Conservation (phyloP, 805 yeast species). For the Lachancea kluyveri region DNA sequence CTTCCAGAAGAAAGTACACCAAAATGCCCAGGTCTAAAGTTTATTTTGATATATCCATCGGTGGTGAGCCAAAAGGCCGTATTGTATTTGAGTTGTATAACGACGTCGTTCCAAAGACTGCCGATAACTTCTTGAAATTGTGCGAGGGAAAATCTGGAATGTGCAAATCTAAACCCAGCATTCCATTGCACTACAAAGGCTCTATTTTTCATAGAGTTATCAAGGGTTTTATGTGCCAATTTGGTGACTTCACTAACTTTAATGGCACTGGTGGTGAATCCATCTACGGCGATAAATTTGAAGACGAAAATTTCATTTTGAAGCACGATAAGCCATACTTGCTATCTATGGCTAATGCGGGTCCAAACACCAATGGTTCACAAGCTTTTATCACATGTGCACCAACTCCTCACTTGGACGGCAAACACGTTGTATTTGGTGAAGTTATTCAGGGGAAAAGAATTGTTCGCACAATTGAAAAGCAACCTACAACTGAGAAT, state of each 20-base stretch:
- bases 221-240: constrained; percentile 86
- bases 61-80: constrained; percentile 64
- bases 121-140: constrained; percentile 82
- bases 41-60: constrained; percentile 74
- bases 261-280: constrained; percentile 80
- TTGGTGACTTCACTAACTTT: constrained; percentile 81
- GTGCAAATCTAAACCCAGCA: constrained; percentile 25
- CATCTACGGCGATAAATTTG: constrained; percentile 79
- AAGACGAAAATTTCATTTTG: constrained; percentile 78
- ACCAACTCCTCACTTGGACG: constrained; percentile 89
- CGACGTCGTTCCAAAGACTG: constrained; percentile 79
- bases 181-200: constrained; percentile 69
- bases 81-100: constrained; percentile 67
- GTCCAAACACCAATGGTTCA: constrained; percentile 92
- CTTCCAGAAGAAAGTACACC: background rate
- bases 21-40: constrained; percentile 42
- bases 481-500: constrained; percentile 47
- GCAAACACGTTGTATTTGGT: constrained; percentile 96
- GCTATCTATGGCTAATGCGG: constrained; percentile 95
- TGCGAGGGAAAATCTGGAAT: constrained; percentile 79
- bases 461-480: constrained; percentile 72
- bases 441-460: constrained; percentile 79
- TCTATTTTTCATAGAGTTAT: constrained; percentile 93
- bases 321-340: constrained; percentile 81
- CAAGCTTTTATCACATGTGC: constrained; percentile 93